Conservation (phyloP, 2,329 filamentous ascomycete genomes). For the Emmonsia crescens region DNA sequence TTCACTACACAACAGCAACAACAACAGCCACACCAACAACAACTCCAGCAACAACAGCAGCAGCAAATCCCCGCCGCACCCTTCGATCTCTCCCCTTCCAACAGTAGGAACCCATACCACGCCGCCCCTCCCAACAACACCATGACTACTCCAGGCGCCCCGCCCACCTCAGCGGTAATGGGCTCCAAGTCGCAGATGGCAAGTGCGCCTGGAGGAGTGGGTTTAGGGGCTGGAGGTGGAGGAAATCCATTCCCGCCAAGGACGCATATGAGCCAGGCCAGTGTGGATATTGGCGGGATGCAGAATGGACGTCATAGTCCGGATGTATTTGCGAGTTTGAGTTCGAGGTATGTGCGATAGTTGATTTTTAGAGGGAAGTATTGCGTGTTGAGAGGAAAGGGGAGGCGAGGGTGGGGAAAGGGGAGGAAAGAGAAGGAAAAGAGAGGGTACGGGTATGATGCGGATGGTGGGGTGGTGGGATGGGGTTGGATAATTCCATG, state of each 20-base stretch:
- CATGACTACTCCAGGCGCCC: neutral
- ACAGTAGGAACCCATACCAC: conserved; percentile 25
- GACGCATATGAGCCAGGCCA: conserved; percentile 38
- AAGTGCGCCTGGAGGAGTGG: neutral
- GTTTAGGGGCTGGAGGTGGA: neutral
- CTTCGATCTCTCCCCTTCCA: conserved; percentile 7
- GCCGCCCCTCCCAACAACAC: conserved; percentile 10
- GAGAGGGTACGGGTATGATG: neutral
- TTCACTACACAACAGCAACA: conserved; percentile 21
- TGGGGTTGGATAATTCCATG: neutral
- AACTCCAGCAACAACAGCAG: conserved; percentile 1
- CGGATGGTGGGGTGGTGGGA: neutral
- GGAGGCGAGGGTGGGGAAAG: neutral
- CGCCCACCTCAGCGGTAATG: neutral
- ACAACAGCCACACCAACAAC: conserved; percentile 15
- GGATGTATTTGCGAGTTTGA: conserved; percentile 41
- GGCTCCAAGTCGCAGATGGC: neutral
- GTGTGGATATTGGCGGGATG: conserved; percentile 37
- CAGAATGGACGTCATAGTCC: conserved; percentile 41
- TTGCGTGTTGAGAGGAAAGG: neutral
- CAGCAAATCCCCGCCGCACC: conserved; percentile 1
- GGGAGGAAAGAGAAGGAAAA: neutral
- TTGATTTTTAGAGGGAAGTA: conserved; percentile 3
- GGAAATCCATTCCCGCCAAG: conserved; percentile 7
- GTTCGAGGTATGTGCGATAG: conserved; percentile 33